Base-by-base conservation (phyloP, 2,329 filamentous ascomycete genomes). In the Gremmenia infestans region DNA sequence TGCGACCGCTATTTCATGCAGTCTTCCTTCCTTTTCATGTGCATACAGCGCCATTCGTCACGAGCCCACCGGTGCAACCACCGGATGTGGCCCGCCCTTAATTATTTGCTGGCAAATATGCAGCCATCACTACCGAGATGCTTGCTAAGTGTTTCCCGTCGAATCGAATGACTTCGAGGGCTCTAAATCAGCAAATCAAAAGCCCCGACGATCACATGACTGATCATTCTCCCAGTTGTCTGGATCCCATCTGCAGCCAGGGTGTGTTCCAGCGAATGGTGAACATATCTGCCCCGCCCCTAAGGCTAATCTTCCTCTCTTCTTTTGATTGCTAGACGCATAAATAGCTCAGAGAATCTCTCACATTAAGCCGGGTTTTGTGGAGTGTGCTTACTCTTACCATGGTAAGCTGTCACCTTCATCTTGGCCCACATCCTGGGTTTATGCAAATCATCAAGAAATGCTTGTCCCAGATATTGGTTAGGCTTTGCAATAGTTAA, bases 301-400 rank as follows among this genome's bases (percentile, higher is more conserved):
- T 48, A 32, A 23, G 45, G 45, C 45, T 48, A 48, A 48, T 23
- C 45, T 36, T 32, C 8, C 23, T 23, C n/a, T 45, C 42, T 48
- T 19, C 42, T n/a, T 22, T 36, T 23, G 19, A 48, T 28, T 53
- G 17, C 32, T 52, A 17, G 23, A 52, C 45, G 53, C 53, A 55
- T 55, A 52, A 55, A 45, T 52, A 36, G 47, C 53, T 36, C 53
- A 43, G 35, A 28, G 22, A 15, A 28, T 23, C 36, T 51, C 49
- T 25, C 42, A 22, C 39, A n/a, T 43, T 43, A 51, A 35, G 4
- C n/a, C 36, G 36, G 36, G 14, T 28, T 32, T 11, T 43, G 45
- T 42, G 15, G 37, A 35, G 49, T 51, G 49, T 42, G 49, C 22
- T 25, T 51, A 37, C 37, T 14, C 19, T 51, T 32, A 51, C 37